A percentile compares a stretch with the other conserved stretches of the same genome.
Evolutionary conservation across 2,329 filamentous ascomycete genomes (phyloP).

Genomic region (Pseudogymnoascus sp.): DNA sequence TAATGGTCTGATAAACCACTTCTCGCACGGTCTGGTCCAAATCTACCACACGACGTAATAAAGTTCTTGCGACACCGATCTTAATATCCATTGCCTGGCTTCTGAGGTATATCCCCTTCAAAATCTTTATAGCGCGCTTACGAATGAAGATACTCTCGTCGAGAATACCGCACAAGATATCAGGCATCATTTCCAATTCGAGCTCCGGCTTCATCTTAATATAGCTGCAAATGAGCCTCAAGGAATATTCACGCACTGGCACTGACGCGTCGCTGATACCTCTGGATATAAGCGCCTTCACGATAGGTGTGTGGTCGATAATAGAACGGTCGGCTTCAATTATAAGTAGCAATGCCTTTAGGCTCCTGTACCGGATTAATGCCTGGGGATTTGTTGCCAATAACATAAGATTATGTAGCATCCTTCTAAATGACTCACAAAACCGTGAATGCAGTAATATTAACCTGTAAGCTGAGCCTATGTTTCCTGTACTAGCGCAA

Average conservation of each 20-base stretch:
- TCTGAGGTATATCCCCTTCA: slow-evolving; percentile 73
- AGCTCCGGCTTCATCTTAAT: slow-evolving; percentile 66
- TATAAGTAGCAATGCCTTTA: slow-evolving; percentile 81
- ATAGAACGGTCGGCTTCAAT: slow-evolving; percentile 84
- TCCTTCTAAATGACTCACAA: slow-evolving; percentile 66
- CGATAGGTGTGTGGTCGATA: slow-evolving; percentile 63
- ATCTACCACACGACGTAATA: no score
- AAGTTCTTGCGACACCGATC: no score
- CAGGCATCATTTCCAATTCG: slow-evolving; percentile 63
- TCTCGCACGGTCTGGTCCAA: slow-evolving; percentile 32
- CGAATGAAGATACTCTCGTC: slow-evolving; percentile 73
- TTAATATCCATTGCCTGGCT: no score
- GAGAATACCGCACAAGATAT: slow-evolving; percentile 63
- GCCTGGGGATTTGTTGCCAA: slow-evolving; percentile 75
- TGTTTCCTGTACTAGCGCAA: no score
- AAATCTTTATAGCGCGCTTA: slow-evolving; percentile 82
- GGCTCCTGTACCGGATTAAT: slow-evolving; percentile 75
- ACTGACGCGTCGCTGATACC: slow-evolving; percentile 71
- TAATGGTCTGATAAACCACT: slow-evolving; percentile 71
- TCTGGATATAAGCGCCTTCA: slow-evolving; percentile 65
- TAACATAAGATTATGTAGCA: slow-evolving; percentile 68
- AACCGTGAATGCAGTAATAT: slow-evolving; percentile 67
- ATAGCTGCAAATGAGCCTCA: slow-evolving; percentile 51
- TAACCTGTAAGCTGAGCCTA: slow-evolving; percentile 70
- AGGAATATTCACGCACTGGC: slow-evolving; percentile 77